Evolutionary conservation across 2,329 filamentous ascomycete genomes (phyloP).

Genomic region (Aspergillus proliferans): DNA sequence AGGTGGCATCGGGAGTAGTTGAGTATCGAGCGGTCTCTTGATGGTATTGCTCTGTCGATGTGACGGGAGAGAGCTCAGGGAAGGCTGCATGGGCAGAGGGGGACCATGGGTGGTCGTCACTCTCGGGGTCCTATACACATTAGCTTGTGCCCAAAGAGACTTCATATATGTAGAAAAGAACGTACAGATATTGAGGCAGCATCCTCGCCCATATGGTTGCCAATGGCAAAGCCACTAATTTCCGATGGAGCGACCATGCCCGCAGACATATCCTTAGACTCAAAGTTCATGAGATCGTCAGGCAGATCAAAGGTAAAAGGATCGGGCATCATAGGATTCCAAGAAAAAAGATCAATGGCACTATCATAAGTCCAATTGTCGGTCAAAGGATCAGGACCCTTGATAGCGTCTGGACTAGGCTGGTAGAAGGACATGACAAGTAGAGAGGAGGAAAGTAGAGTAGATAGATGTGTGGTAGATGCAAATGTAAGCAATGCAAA

Average conservation of each 20-base stretch:
- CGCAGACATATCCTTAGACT: constrained; percentile 25
- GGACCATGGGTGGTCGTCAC: constrained; percentile 29
- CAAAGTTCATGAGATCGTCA: constrained; percentile 21
- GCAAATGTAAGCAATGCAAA: background rate
- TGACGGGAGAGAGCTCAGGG: constrained; percentile 9
- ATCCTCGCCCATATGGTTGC: constrained; percentile 23
- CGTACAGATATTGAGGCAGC: constrained; percentile 13
- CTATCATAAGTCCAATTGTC: constrained; percentile 33
- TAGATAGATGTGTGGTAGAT: background rate
- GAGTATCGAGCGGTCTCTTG: constrained; percentile 24
- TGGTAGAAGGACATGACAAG: too few relatives aligned
- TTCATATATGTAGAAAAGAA: background rate
- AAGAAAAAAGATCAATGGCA: constrained; percentile 28
- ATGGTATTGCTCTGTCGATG: constrained; percentile 7
- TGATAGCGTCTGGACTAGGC: constrained; percentile 1
- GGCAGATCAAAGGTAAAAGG: constrained; percentile 24
- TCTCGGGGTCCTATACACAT: constrained; percentile 24
- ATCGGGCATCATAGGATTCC: constrained; percentile 27
- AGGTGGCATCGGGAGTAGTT: constrained; percentile 13
- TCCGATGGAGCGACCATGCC: constrained; percentile 24
- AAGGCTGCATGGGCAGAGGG: constrained; percentile 15
- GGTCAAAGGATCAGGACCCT: constrained; percentile 26
- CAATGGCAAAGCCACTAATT: constrained; percentile 27
- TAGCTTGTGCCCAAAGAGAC: background rate
- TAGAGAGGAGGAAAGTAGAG: background rate